Percentiles rank a stretch among this genome's conserved stretches.
These are phyloP conservation scores for Globisporangium okanoganense DNA, from an alignment of 352 stramenopile species.

Conservation along the genomic window DNA sequence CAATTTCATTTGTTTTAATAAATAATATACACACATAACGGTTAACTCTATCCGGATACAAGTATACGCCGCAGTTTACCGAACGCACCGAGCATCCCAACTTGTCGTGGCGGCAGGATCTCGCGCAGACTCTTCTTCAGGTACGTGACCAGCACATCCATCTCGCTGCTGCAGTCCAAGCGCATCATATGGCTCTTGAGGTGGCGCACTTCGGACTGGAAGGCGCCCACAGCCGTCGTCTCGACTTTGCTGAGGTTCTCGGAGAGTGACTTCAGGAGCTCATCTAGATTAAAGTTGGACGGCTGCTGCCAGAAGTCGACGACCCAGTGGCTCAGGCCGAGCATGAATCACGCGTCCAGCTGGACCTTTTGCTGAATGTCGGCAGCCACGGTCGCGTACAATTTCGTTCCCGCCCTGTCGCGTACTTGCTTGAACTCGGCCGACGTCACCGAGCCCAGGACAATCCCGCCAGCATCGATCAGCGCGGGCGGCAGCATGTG, in stretches of 20 bases:
- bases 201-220: slow-evolving; percentile 49
- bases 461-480: slow-evolving; percentile 48
- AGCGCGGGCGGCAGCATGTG: slow-evolving; percentile 50
- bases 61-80: too few relatives aligned
- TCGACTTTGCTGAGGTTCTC: slow-evolving; percentile 56
- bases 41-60: too few relatives aligned
- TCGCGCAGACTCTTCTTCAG: slow-evolving; percentile 54
- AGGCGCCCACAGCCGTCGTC: slow-evolving; percentile 39
- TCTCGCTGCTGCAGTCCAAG: slow-evolving; percentile 36
- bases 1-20: too few relatives aligned
- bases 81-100: slow-evolving; percentile 30
- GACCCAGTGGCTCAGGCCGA: slow-evolving; percentile 62
- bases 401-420: slow-evolving; percentile 1
- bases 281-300: slow-evolving; percentile 67
- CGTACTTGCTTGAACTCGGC: slow-evolving; percentile 3
- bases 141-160: slow-evolving; percentile 61
- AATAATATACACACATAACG: too few relatives aligned
- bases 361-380: slow-evolving; percentile 65
- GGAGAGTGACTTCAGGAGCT: slow-evolving; percentile 53
- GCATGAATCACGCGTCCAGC: slow-evolving; percentile 64
- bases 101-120: slow-evolving; percentile 37
- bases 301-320: slow-evolving; percentile 82
- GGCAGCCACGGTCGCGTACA: slow-evolving; percentile 9
- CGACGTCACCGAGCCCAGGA: slow-evolving; percentile 29
- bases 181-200: slow-evolving; percentile 42